Evolutionary conservation across 2,329 filamentous ascomycete species (phyloP), one percentile per base, ranked within the genome.

Genomic region (Sphaerulina vaccinii): DNA sequence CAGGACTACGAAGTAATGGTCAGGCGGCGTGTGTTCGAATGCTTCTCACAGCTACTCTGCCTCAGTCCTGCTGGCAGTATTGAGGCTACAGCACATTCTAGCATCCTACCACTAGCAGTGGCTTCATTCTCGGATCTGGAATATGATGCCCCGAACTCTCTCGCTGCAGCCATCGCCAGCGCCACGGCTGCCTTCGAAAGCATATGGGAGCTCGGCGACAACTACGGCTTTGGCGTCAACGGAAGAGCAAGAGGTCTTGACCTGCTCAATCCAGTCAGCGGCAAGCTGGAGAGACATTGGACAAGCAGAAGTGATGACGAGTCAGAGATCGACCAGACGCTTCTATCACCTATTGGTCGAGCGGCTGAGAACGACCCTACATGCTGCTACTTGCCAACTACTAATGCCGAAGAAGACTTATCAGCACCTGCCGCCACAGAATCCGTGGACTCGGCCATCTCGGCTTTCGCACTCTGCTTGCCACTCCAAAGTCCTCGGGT

Each of bases 181-280:
- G 88, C 91, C 13, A 88, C 90, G 1, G 90, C 88, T 5, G 87
- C 84, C 2, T 96, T 97, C 64, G 93, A 99, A 63, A 91, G 85
- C 1, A 83, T 99, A 33, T 99, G 93, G 93, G 92, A 97, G 57
- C 82, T 96, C 5, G 87, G 85, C 7, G 93, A 99, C 68, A 97
- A 97, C 65, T 91, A 86, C 62, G 92, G 91, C 1, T 97, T 96
- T 69, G 93, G 95, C 2, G 86, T 99, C 13, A 95, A 89, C 8
- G 89, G 91, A 1, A 75, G 97, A 18, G 84, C 95, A 1, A 79
- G 82, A 18, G 88, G 90, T 0, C 90, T 93, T 66, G 81, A 86
- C 47, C 77, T 90, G 15, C 68, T 81, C 84, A 54, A 79, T 88
- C 41, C 83, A 80, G 62, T 81, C 79, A 21, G 77, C 91, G 51